These are phyloP conservation scores for Phytopythium chamaehyphon DNA, from an alignment of 352 stramenopile genomes.

Conservation along the genomic window DNA sequence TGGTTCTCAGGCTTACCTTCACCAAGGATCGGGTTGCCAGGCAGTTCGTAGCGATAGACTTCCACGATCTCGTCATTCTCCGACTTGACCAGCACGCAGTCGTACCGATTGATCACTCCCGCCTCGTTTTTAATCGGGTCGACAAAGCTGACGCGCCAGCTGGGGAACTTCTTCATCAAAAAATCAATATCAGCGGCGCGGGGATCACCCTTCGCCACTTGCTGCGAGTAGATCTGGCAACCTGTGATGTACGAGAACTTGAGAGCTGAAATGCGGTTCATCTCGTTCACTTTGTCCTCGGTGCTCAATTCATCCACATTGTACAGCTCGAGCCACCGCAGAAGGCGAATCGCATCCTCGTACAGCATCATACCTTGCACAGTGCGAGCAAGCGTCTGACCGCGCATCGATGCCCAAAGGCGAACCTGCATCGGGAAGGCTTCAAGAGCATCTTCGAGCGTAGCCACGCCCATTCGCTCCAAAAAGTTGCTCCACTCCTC, in stretches of 20 bases:
- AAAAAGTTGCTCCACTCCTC: conserved; percentile 89
- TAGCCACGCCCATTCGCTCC: conserved; percentile 68
- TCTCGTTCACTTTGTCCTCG: conserved; percentile 68
- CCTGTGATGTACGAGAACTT: conserved; percentile 90
- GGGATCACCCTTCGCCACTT: conserved; percentile 67
- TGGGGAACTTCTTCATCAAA: conserved; percentile 86
- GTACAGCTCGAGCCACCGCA: conserved; percentile 83
- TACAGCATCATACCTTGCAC: conserved; percentile 90
- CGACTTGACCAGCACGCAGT: conserved; percentile 79
- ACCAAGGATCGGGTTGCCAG: conserved; percentile 85
- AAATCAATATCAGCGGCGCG: conserved; percentile 88
- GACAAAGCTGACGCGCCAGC: conserved; percentile 87
- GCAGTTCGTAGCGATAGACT: conserved; percentile 85
- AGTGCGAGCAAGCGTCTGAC: conserved; percentile 82
- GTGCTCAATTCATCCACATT: conserved; percentile 54
- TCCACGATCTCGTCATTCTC: conserved; percentile 81
- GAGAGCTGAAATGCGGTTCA: conserved; percentile 80
- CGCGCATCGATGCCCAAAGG: conserved; percentile 80
- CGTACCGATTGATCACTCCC: conserved; percentile 42
- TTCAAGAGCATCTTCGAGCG: conserved; percentile 65
- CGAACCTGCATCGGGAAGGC: conserved; percentile 68
- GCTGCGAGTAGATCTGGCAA: conserved; percentile 86
- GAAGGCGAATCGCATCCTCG: conserved; percentile 79
- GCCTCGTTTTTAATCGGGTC: conserved; percentile 54
- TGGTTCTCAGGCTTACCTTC: conserved; percentile 89